Evolutionary conservation across 1,284 basidiomycete genomes (phyloP), one percentile per base, ranked within the genome.

Genomic region (Mycosarcoma mackinlayi): DNA sequence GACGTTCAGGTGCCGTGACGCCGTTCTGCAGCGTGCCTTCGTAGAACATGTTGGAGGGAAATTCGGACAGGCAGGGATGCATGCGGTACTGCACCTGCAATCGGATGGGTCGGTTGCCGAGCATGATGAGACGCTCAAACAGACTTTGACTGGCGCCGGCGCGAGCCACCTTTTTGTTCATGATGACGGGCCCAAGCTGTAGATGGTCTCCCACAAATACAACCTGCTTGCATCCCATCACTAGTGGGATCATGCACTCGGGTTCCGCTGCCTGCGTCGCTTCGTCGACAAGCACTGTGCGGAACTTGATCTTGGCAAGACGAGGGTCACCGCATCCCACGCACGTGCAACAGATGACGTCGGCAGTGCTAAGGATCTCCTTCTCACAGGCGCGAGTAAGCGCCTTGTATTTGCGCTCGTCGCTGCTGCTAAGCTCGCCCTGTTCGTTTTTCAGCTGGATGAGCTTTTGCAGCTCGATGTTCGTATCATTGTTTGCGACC

Each of bases 41-140:
- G 85, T 99, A 99, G 86, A 98, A 98, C 95, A 98, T 98, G 85
- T 98, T 98, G 65, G 93, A 96, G 1, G 96, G 95, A 86, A 98
- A 99, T 84, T 98, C 94, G 45, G 96, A 98, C 44, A 98, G 87
- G 84, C 95, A 98, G 14, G 96, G 96, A 83, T 98, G 96, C 96
- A 98, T 98, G 83, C 96, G 94, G 83, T 99, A 99, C 84, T 99
- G 96, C 40, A 99, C 96, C 85, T 98, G 94, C 31, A 99, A 88
- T 66, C 96, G 93, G 78, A 98, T 98, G 18, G 96, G 96, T 23
- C 93, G 89, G 84, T 98, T 98, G 44, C 91, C 91, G 54, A 98
- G 89, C 47, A 97, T 87, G 71, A 98, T 94, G 48, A 99, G 89
- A 34, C 96, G 91, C 84, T 99, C 96, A 79, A 99, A 98, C 23